Evolutionary conservation across 2,329 filamentous ascomycete species (phyloP).

Genomic region (Lecanicillium sp.): DNA sequence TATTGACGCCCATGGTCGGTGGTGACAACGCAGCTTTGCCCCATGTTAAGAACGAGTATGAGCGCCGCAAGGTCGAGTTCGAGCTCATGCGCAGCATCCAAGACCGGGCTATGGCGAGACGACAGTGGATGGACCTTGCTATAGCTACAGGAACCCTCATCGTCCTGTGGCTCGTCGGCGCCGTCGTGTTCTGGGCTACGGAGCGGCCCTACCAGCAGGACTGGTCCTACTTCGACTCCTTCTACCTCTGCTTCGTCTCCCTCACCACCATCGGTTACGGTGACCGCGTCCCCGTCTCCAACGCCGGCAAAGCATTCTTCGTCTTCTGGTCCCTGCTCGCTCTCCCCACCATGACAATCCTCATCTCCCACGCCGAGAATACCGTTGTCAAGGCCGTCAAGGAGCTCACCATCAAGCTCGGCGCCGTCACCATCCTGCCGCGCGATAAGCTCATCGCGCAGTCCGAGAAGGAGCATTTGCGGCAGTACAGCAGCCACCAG

Average conservation of each 20-base stretch:
- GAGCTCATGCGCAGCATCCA: slow-evolving; percentile 79
- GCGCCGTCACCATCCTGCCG: slow-evolving; percentile 55
- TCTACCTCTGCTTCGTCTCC: slow-evolving; percentile 83
- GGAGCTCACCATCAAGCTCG: slow-evolving; percentile 50
- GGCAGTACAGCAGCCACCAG: slow-evolving; percentile 33
- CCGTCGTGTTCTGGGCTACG: slow-evolving; percentile 59
- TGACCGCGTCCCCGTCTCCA: slow-evolving; percentile 69
- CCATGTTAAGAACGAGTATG: slow-evolving; percentile 36
- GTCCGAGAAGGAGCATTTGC: slow-evolving; percentile 33
- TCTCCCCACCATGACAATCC: slow-evolving; percentile 79
- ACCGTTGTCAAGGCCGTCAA: slow-evolving; percentile 64
- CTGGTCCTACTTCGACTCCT: slow-evolving; percentile 71
- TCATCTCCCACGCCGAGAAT: slow-evolving; percentile 78
- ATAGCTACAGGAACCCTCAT: slow-evolving; percentile 64
- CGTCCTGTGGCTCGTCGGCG: slow-evolving; percentile 74
- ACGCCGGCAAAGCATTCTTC: slow-evolving; percentile 76
- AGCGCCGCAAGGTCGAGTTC: slow-evolving; percentile 66
- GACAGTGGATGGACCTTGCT: slow-evolving; percentile 67
- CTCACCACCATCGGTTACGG: slow-evolving; percentile 86
- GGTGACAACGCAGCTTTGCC: slow-evolving; percentile 6
- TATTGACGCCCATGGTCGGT: slow-evolving; percentile 43
- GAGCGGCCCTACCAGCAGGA: slow-evolving; percentile 45
- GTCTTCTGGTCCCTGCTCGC: slow-evolving; percentile 89
- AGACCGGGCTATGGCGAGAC: slow-evolving; percentile 53
- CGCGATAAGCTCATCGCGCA: slow-evolving; percentile 42